A percentile compares a stretch with the other conserved stretches of the same genome.
Evolutionary conservation across 495 filamentous ascomycete genomes (phyloP).

Genomic region (Aspergillus saccharolyticus): DNA sequence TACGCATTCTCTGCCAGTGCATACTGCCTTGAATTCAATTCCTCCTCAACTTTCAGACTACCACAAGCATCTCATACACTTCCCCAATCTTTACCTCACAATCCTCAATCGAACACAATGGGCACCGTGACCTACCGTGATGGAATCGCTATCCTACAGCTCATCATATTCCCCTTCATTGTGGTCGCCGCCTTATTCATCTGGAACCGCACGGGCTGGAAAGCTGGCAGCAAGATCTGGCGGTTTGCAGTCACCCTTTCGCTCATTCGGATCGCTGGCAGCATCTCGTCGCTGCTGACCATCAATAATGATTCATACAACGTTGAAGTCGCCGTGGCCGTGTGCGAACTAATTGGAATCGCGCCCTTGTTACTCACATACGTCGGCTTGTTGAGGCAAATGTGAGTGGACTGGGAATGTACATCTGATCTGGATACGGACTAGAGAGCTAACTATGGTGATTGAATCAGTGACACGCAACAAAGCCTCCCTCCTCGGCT

Average conservation of each 20-base stretch:
- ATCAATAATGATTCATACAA: conserved; percentile 19
- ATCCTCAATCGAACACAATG: conserved; percentile 19
- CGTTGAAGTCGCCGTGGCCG: conserved; percentile 16
- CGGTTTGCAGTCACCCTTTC: conserved; percentile 26
- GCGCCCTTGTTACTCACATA: conserved; percentile 26
- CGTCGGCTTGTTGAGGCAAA: conserved; percentile 26
- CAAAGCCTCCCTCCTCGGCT: conserved; percentile 11
- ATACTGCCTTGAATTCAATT: too few species aligned
- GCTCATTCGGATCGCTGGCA: conserved; percentile 26
- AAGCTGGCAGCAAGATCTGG: conserved; percentile 25
- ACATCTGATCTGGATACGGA: too few species aligned
- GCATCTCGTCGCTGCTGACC: conserved; percentile 20
- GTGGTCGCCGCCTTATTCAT: conserved; percentile 20
- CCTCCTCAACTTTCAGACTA: background rate
- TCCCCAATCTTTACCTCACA: background rate
- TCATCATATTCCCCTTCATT: conserved; percentile 25
- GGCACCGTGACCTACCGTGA: conserved; percentile 19
- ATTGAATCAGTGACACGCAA: conserved; percentile 17
- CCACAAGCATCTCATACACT: background rate
- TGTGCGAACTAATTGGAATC: conserved; percentile 30
- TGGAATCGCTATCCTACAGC: conserved; percentile 29
- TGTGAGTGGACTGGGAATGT: too few species aligned
- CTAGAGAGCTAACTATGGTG: conserved; percentile 13
- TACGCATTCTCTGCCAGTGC: too few species aligned
- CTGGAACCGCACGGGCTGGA: conserved; percentile 29